Base-by-base conservation (phyloP, 345 rosid species). In the Salix dunnii region DNA sequence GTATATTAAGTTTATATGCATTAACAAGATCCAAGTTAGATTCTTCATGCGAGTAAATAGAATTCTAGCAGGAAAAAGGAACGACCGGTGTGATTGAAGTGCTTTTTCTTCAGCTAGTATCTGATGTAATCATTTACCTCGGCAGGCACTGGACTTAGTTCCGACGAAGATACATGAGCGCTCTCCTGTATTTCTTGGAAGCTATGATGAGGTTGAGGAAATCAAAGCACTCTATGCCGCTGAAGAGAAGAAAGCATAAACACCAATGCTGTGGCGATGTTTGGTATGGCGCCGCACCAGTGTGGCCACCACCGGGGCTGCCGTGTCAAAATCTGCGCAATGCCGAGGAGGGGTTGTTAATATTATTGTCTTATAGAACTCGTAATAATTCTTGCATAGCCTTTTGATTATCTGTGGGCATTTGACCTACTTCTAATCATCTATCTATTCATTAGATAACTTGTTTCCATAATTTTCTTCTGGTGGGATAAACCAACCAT, bases 141-240 rank as follows among this genome's bases (percentile, higher is more conserved):
- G 84, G 83, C 87, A 93, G 98, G 97, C 97, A 11, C 92, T 96
- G 35, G 99, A 96, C 79, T 74, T 93, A 81, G 86, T 85, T 68
- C 97, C 98, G 0, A 66, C 77, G 82, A 89, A 90, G 71, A 92
- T 96, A 68, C 99, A 96, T 27, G 95, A 93, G 74, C 86, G 98
- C 16, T 92, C 95, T 74, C 98, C 99, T 0, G 86, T 96, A 83
- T 96, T 96, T 85, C 91, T 96, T 3, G 97, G 99, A 77, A 96
- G 98, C 90, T 89, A 85, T 25, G 97, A 96, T 2, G 99, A 96
- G 68, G 91, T 96, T 38, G 98, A 96, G 79, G 97, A 93, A 81
- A 92, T 96, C 80, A 96, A 93, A 88, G 85, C 85, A 31, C 88
- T 93, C 42, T 96, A 91, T 77, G 94, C 96, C 69, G 88, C 84